Evolutionary conservation across 1,284 basidiomycete genomes (phyloP).

Genomic region (Bondarzewia mesenterica): DNA sequence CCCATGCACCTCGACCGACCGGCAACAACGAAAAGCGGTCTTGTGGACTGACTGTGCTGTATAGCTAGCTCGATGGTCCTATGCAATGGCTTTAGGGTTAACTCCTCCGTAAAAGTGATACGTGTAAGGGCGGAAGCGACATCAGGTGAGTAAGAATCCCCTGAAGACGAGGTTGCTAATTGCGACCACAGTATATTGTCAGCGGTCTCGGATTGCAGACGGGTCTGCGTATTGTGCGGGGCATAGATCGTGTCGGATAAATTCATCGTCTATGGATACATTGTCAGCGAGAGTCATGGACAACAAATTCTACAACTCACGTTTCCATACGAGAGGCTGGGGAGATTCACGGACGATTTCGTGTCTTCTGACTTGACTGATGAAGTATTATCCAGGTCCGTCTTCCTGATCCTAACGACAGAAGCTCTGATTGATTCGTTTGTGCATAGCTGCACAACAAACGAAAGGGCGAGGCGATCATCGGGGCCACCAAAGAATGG

Average conservation of each 20-base stretch:
- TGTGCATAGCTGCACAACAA: slow-evolving; percentile 73
- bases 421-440: slow-evolving; percentile 62
- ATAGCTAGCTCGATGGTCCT: slow-evolving; percentile 36
- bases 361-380: not conserved
- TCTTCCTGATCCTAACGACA: slow-evolving; percentile 50
- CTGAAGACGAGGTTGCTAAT: slow-evolving; percentile 32
- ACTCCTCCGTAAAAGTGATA: slow-evolving; percentile 43
- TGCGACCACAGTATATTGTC: slow-evolving; percentile 64
- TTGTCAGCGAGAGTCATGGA: slow-evolving; percentile 4
- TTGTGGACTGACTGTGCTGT: not conserved
- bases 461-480: slow-evolving; percentile 75
- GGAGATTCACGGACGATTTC: not conserved
- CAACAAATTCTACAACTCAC: slow-evolving; percentile 12
- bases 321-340: slow-evolving; percentile 10
- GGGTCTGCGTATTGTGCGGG: slow-evolving; percentile 48
- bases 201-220: slow-evolving; percentile 64
- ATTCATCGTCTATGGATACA: slow-evolving; percentile 28
- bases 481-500: slow-evolving; percentile 93
- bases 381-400: slow-evolving; percentile 22
- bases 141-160: slow-evolving; percentile 17
- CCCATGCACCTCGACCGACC: slow-evolving; percentile 72
- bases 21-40: slow-evolving; percentile 49
- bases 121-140: slow-evolving; percentile 41
- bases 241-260: slow-evolving; percentile 66
- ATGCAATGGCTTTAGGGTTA: slow-evolving; percentile 47